A percentile compares a stretch with the other conserved stretches of the same genome.
Conservation (phyloP, 2,329 filamentous ascomycete species). For the Hypoxylon sp. region DNA sequence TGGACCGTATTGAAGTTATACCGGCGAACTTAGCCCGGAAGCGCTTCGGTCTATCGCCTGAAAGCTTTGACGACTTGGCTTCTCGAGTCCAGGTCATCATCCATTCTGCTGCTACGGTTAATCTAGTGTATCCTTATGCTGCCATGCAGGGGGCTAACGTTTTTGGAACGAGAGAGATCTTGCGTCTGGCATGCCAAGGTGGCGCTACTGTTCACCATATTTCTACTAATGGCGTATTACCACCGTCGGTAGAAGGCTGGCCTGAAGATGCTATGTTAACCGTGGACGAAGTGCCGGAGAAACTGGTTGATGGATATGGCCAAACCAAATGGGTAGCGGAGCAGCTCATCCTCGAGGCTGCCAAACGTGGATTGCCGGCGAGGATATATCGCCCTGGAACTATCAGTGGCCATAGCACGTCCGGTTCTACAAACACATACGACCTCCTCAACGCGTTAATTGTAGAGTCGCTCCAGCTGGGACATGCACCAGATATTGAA, state of each 20-base stretch:
- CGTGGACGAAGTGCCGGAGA: constrained; percentile 76
- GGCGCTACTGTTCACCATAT: constrained; percentile 82
- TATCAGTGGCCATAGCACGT: constrained; percentile 81
- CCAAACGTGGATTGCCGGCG: constrained; percentile 75
- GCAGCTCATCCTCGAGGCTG: constrained; percentile 78
- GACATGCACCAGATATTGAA: constrained; percentile 76
- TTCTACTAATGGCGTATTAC: constrained; percentile 84
- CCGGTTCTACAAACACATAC: constrained; percentile 82
- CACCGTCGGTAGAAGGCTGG: constrained; percentile 78
- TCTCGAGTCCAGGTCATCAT: constrained; percentile 78
- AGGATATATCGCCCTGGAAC: constrained; percentile 81
- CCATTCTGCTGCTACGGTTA: constrained; percentile 83
- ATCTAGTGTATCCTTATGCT: constrained; percentile 85
- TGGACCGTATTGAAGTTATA: constrained; percentile 82
- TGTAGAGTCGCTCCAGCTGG: constrained; percentile 81
- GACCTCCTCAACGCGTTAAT: constrained; percentile 82
- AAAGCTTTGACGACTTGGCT: constrained; percentile 75
- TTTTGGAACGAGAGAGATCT: constrained; percentile 80
- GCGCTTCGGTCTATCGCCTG: constrained; percentile 75
- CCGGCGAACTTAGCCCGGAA: constrained; percentile 79
- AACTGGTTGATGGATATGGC: constrained; percentile 79
- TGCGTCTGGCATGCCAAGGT: constrained; percentile 75
- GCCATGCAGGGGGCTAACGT: constrained; percentile 81
- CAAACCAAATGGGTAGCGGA: constrained; percentile 88
- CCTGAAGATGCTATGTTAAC: constrained; percentile 75